phyloP scores from a whole-genome alignment of 306 rosid genomes.

The Cercis canadensis region DNA sequence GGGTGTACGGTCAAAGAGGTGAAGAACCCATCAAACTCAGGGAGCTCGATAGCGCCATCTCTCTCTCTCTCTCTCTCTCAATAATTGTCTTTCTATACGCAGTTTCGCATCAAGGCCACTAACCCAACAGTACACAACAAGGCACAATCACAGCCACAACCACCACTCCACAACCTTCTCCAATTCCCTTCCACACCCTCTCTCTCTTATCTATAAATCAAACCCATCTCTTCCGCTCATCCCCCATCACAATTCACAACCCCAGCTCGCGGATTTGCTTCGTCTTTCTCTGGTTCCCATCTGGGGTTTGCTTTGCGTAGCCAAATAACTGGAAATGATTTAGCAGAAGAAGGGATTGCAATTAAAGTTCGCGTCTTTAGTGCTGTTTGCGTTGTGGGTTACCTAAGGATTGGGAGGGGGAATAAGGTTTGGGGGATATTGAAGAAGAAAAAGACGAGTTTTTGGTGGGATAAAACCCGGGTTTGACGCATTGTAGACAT shows the following conservation, averaged over 20 bases:
- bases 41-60: conserved; percentile 2
- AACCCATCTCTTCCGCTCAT: not conserved
- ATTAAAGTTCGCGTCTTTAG: not conserved
- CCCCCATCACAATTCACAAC: not conserved
- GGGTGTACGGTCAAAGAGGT: not conserved
- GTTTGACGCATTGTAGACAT: conserved; percentile 75
- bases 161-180: not conserved
- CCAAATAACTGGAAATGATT: not conserved
- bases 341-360: too few relatives aligned
- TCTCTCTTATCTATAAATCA: conserved; percentile 41
- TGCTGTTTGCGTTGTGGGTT: conserved; percentile 33
- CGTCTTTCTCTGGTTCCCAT: not conserved
- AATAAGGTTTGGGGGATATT: not conserved
- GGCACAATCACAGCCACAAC: conserved; percentile 46
- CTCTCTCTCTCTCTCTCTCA: conserved; percentile 6
- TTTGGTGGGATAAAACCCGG: conserved; percentile 71
- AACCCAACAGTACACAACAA: conserved; percentile 8
- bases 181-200: not conserved
- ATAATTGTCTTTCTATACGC: conserved; percentile 6
- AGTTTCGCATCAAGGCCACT: conserved; percentile 28
- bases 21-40: not conserved
- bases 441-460: not conserved
- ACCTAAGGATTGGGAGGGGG: not conserved
- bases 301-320: not conserved
- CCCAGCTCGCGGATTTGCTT: not conserved